Percentiles rank a stretch among this genome's conserved stretches.
phyloP scores from a whole-genome alignment of 345 rosid species.

The Euphorbia tirucalli region DNA sequence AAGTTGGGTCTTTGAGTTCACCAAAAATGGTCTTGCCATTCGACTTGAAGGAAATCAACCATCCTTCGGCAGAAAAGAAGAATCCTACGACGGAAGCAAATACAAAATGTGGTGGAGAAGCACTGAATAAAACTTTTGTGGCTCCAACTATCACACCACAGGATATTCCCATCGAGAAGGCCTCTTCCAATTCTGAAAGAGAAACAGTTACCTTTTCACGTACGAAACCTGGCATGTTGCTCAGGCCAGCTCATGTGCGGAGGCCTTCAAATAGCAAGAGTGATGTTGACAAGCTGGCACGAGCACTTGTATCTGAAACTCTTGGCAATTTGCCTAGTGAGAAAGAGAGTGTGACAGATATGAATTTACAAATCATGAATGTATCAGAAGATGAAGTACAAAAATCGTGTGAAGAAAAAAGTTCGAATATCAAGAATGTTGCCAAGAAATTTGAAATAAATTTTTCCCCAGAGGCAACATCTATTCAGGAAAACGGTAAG shows the following conservation, averaged over 20 bases:
- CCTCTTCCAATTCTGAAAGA: conserved; percentile 40
- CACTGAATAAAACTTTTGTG: conserved; percentile 39
- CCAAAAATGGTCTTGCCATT: conserved; percentile 35
- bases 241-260: conserved; percentile 76
- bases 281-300: conserved; percentile 49
- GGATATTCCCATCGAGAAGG: conserved; percentile 51
- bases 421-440: conserved; percentile 38
- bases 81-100: conserved; percentile 21
- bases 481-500: conserved; percentile 56
- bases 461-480: conserved; percentile 44
- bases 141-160: conserved; percentile 37
- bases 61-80: conserved; percentile 40
- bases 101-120: conserved; percentile 45
- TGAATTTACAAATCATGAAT: conserved; percentile 24
- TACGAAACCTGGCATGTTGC: conserved; percentile 92
- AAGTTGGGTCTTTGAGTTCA: conserved; percentile 41
- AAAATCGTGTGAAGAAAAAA: conserved; percentile 41
- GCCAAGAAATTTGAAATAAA: conserved; percentile 45
- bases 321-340: conserved; percentile 23
- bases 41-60: conserved; percentile 35
- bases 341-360: conserved; percentile 34
- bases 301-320: conserved; percentile 43
- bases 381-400: conserved; percentile 34
- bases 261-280: conserved; percentile 49
- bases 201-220: conserved; percentile 77